Base-by-base conservation (phyloP, 352 stramenopile species). In the Pythium brachiatum region DNA sequence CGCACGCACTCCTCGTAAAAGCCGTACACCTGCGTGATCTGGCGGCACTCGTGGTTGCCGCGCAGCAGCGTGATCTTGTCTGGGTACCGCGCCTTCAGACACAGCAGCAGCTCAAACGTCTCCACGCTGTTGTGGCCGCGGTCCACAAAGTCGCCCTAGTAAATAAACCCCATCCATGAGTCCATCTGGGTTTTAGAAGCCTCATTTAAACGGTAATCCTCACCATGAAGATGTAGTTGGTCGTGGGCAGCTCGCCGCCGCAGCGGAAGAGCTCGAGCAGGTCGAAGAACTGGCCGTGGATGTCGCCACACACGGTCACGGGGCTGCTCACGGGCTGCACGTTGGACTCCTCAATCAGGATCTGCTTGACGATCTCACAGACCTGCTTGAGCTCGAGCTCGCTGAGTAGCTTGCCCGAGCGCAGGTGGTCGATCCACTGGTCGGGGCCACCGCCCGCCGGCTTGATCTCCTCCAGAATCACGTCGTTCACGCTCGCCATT, bases 1-100 rank as follows among this genome's bases (percentile, higher is more conserved):
- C 91, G 88, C 47, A 98, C 79, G 63, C 94, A 98, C 75, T 99
- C 96, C 71, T 98, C 96, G 70, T 98, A 98, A 70, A 99, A 99
- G 43, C 96, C 96, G 62, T 98, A 99, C 9, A 98, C 91, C 82
- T 98, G 94, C 59, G 96, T 99, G 70, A 98, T 98, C 84, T 98
- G 94, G 41, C 96, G 88, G 65, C 84, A 95, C 79, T 97, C 88
- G 73, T 96, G 90, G 70, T 96, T 96, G 50, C 85, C 85, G 23
- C 83, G 86, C 62, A 97, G 73, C 68, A 97, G 65, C 53, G 83
- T 92, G 69, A 97, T 96, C 58, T 85, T 78, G 62, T 96, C 88
- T 31, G 88, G 87, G 64, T 94, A 96, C 52, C 83, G 71, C 50
- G 82, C 88, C 73, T 97, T 92, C 39, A 97, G 81, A 48, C 83